A percentile compares a stretch with the other conserved stretches of the same genome.
These are phyloP conservation scores for Saccharomycopsis crataegensis DNA, from an alignment of 1,139 yeast genomes.

Conservation along the genomic window DNA sequence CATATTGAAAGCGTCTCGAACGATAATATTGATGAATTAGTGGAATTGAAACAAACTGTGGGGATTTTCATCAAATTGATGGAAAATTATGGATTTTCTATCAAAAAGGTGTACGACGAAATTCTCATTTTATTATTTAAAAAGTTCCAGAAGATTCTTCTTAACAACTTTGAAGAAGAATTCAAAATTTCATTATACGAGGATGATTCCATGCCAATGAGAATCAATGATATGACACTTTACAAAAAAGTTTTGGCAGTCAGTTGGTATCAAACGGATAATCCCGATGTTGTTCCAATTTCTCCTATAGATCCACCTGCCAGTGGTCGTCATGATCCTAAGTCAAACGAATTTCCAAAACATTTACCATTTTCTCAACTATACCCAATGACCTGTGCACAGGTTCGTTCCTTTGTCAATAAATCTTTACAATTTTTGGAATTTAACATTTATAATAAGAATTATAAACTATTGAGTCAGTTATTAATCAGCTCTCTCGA, in stretches of 20 bases:
- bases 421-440: conserved; percentile 57
- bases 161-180: conserved; percentile 50
- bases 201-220: conserved; percentile 87
- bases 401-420: conserved; percentile 57
- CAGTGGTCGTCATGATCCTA: not conserved
- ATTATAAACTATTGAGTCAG: conserved; percentile 40
- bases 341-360: conserved; percentile 45
- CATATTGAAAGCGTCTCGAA: conserved; percentile 28
- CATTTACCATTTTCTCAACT: conserved; percentile 83
- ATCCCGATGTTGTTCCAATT: conserved; percentile 29
- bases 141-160: conserved; percentile 50
- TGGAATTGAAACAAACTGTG: conserved; percentile 47
- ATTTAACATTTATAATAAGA: conserved; percentile 46
- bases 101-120: conserved; percentile 49
- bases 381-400: conserved; percentile 79
- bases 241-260: conserved; percentile 56
- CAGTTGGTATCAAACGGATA: conserved; percentile 59
- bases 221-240: conserved; percentile 49
- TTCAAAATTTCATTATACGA: conserved; percentile 59
- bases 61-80: conserved; percentile 73
- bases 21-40: conserved; percentile 33
- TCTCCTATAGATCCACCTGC: conserved; percentile 20
- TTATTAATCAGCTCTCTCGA: conserved; percentile 61
- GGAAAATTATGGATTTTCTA: conserved; percentile 62
- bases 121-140: conserved; percentile 54